Evolutionary conservation across 768 basidiomycete species (phyloP), one percentile per base, ranked within the genome.

Genomic region (Obba rivulosa): DNA sequence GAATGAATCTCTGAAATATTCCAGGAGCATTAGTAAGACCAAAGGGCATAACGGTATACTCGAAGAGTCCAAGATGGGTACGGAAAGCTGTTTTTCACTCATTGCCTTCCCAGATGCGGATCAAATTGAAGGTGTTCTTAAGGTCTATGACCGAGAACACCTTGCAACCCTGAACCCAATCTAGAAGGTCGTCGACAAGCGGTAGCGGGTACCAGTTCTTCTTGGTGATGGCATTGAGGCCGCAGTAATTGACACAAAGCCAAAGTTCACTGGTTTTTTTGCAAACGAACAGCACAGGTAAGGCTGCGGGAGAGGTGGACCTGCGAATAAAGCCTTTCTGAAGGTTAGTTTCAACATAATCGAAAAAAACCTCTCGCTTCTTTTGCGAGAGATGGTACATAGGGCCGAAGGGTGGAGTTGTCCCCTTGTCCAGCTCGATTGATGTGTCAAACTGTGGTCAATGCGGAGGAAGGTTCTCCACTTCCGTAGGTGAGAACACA

Each of bases 1-100:
- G 42, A 18, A 58, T 54, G 43, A 52, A 51, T 13, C 40, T 38
- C 28, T 58, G 57, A 48, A 58, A 58, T 4, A 36, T 44, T 9
- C 46, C 49, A n/a, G 57, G 57, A 14, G 50, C 49, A 25, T 61
- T 61, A 31, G 53, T 48, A n/a, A 66, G 57, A 9, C 63, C 66
- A 36, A 66, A 62, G 8, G 65, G 66, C 65, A 71, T 69, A 23
- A 71, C 67, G 0, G 50, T 39, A 34, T 51, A 64, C 48, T 71
- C 64, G 50, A 60, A 73, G 21, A 54, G 59, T 18, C 72, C 69
- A 46, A 65, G 65, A 43, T 58, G 60, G 8, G 62, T 67, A 9
- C 55, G 46, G 59, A 75, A 74, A 0, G 69, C 68, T 1, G 68
- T 71, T 47, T 72, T 72, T 62, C 64, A 66, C 45, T 69, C 65